Percentiles rank a stretch among this genome's conserved stretches.
Evolutionary conservation across 106 monocot genomes (phyloP).

Genomic region (Alisma plantagoaquatica): DNA sequence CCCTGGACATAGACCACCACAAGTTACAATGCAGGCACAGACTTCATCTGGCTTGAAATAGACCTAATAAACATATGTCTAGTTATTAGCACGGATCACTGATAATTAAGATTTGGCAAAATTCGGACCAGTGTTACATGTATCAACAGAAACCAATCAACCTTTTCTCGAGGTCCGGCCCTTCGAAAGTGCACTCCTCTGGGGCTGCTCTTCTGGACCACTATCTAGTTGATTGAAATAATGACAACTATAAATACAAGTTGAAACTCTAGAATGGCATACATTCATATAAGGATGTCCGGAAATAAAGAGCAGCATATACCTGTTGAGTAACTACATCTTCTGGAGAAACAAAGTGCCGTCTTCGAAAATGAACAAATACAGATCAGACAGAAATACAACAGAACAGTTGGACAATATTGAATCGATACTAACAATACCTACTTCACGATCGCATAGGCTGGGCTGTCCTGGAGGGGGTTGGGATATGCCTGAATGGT

Average conservation of each 20-base stretch:
- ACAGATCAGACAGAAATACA: background rate
- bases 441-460: constrained; percentile 12
- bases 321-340: constrained; percentile 10
- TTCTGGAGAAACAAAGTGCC: constrained; percentile 5
- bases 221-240: too few species aligned
- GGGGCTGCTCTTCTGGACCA: constrained; percentile 6
- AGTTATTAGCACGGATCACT: too few species aligned
- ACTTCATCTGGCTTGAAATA: constrained; percentile 14
- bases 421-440: background rate
- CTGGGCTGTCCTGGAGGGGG: constrained; percentile 6
- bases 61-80: constrained; percentile 1
- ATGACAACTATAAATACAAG: too few species aligned
- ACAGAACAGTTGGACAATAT: background rate
- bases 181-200: constrained; percentile 15
- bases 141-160: too few species aligned
- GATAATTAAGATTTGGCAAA: too few species aligned
- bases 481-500: constrained; percentile 16
- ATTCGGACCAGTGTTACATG: too few species aligned
- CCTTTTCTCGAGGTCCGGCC: constrained; percentile 13
- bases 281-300: too few species aligned
- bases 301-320: too few species aligned
- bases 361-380: background rate
- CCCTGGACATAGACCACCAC: constrained; percentile 15
- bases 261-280: too few species aligned
- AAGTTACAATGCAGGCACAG: constrained; percentile 13